Evolutionary conservation across 176 grass and related monocot genomes (phyloP).

Genomic region (Bothriochloa decipiens): DNA sequence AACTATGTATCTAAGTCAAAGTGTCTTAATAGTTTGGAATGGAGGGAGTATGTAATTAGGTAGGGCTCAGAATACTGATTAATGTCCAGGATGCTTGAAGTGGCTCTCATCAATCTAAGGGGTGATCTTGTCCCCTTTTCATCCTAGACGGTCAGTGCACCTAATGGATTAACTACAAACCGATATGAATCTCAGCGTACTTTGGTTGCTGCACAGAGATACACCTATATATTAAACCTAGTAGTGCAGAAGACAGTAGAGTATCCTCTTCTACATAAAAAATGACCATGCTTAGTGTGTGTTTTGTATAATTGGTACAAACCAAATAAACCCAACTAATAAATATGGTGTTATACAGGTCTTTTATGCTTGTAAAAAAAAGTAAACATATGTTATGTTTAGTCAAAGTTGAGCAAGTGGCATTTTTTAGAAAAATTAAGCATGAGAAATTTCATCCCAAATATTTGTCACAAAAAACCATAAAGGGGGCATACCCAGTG

Average conservation of each 20-base stretch:
- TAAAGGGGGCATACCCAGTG: too few species aligned
- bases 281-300: not conserved
- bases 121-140: not conserved
- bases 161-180: not conserved
- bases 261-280: not conserved
- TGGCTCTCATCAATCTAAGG: conserved; percentile 1
- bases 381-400: not conserved
- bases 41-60: not conserved
- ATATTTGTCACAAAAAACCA: not conserved
- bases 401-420: not conserved
- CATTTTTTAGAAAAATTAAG: not conserved
- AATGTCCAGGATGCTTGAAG: conserved; percentile 7
- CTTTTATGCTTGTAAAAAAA: not conserved
- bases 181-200: not conserved
- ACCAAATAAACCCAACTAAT: not conserved
- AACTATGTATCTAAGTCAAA: not conserved
- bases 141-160: not conserved
- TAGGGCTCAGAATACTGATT: conserved; percentile 17
- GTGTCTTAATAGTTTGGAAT: not conserved
- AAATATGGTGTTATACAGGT: not conserved
- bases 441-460: not conserved
- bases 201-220: not conserved
- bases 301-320: not conserved
- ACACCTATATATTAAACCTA: not conserved
- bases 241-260: not conserved